Conservation (phyloP, 768 basidiomycete species). For the Tulasnella sp. region DNA sequence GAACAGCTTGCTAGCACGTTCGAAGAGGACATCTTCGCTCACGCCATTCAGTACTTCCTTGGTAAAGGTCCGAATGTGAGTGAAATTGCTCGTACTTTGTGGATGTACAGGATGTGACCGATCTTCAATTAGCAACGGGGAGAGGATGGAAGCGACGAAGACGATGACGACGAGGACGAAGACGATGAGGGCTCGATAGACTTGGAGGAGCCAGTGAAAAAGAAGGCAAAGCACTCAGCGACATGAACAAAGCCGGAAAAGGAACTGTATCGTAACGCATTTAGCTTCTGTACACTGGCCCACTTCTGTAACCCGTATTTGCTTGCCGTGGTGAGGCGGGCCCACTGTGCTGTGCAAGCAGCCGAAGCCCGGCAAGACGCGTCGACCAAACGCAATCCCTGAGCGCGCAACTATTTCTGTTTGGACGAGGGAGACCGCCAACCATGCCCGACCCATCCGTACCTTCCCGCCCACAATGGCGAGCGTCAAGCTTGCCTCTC, state of each 20-base stretch:
- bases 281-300: neutral
- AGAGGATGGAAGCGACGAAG: conserved; percentile 62
- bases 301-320: neutral
- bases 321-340: neutral
- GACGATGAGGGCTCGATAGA: conserved; percentile 75
- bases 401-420: conserved; percentile 16
- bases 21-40: conserved; percentile 77
- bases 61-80: conserved; percentile 46
- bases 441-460: conserved; percentile 17
- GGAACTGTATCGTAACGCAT: neutral
- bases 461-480: conserved; percentile 55
- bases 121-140: conserved; percentile 55
- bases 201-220: conserved; percentile 71
- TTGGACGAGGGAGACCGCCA: conserved; percentile 10
- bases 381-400: conserved; percentile 5
- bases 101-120: neutral
- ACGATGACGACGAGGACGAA: conserved; percentile 66
- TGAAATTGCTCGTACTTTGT: neutral
- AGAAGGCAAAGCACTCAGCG: conserved; percentile 40
- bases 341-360: neutral
- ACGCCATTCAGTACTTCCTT: conserved; percentile 81
- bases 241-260: neutral
- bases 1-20: conserved; percentile 69
- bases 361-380: neutral
- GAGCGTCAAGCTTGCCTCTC: conserved; percentile 70